phyloP scores from a whole-genome alignment of 345 rosid genomes.

The Citrus unshiu region DNA sequence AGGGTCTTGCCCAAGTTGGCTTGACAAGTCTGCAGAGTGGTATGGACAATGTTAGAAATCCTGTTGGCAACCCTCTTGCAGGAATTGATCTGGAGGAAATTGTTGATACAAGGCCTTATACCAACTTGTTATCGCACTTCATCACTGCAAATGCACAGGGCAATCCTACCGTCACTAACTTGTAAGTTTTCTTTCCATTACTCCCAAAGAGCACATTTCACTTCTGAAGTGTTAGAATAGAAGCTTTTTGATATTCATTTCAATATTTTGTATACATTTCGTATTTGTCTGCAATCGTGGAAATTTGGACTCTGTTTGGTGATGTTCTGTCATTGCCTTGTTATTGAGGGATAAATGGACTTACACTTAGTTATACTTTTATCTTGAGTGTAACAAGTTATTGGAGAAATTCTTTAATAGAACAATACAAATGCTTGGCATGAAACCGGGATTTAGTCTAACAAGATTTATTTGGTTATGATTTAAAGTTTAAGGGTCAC shows the following conservation, averaged over 20 bases:
- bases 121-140: conserved; percentile 67
- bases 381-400: not conserved
- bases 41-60: conserved; percentile 97
- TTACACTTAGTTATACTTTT: not conserved
- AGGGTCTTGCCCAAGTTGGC: conserved; percentile 79
- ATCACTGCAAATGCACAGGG: conserved; percentile 75
- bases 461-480: no score
- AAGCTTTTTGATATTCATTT: not conserved
- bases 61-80: conserved; percentile 90
- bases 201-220: not conserved
- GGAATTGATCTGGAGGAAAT: conserved; percentile 92
- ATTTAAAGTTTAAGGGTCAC: no score
- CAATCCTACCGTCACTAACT: conserved; percentile 65
- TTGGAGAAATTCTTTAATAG: no score
- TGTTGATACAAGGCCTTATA: conserved; percentile 83
- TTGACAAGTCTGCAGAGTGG: conserved; percentile 91
- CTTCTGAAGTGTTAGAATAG: not conserved
- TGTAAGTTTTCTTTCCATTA: conserved; percentile 41
- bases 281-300: not conserved
- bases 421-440: no score
- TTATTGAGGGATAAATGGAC: not conserved
- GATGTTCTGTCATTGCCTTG: not conserved
- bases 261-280: not conserved
- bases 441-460: no score
- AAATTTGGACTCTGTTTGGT: not conserved